phyloP scores from a whole-genome alignment of 805 yeast genomes.

The Diddensiella transvaalensis region DNA sequence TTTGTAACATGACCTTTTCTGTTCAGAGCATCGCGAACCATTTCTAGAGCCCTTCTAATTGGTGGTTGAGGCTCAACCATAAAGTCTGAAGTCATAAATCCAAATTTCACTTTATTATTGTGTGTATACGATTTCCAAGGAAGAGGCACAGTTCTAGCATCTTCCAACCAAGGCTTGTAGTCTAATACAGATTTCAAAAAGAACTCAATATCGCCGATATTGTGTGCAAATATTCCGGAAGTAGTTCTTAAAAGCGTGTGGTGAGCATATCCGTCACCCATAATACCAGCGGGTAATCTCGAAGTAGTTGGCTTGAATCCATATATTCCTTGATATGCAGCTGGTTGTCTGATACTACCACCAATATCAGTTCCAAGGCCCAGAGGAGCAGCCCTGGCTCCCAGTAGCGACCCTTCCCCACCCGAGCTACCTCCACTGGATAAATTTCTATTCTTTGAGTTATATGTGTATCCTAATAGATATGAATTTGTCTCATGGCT shows the following conservation, averaged over 20 bases:
- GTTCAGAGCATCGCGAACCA: constrained; percentile 26
- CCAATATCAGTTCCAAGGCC: constrained; percentile 55
- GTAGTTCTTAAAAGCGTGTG: constrained; percentile 38
- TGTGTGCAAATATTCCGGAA: constrained; percentile 55
- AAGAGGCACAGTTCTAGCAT: constrained; percentile 10
- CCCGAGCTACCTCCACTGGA: constrained; percentile 54
- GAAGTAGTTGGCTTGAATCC: constrained; percentile 45
- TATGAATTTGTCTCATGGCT: constrained; percentile 48
- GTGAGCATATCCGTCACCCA: constrained; percentile 36
- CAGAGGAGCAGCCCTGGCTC: constrained; percentile 43
- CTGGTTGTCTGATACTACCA: constrained; percentile 49
- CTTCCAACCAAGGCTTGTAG: constrained; percentile 20
- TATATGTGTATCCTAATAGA: constrained; percentile 45
- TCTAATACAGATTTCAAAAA: constrained; percentile 48
- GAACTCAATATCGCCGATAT: constrained; percentile 60
- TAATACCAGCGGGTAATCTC: constrained; percentile 37
- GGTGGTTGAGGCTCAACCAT: constrained; percentile 50
- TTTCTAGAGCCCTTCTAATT: constrained; percentile 42
- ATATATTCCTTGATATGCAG: constrained; percentile 41
- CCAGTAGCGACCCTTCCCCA: constrained; percentile 50
- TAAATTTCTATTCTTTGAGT: constrained; percentile 42
- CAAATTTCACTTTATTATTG: constrained; percentile 9
- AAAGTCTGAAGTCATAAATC: constrained; percentile 34
- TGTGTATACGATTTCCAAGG: constrained; percentile 11
- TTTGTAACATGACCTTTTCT: constrained; percentile 24